Base-by-base conservation (phyloP, 495 filamentous ascomycete genomes). In the Penicillium macrosclerotiorum region DNA sequence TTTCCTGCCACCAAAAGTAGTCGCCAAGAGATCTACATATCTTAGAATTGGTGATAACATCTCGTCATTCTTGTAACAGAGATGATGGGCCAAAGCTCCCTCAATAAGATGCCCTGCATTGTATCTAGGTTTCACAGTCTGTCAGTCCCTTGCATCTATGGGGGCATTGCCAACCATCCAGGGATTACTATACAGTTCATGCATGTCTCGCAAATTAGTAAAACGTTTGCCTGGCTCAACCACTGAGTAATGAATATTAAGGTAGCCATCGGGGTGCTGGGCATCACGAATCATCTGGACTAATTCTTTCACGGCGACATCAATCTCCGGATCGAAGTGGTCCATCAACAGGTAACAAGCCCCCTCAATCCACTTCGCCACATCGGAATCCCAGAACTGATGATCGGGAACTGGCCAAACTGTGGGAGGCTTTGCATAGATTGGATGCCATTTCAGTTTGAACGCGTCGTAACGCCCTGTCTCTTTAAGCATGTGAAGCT, bases 101-200 rank as follows among this genome's bases (percentile, higher is more conserved):
- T 83, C 80, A 23, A 81, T 81, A 13, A 84, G 55, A 52, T 84
- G 80, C 1, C 79, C 80, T 8, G 75, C 74, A 48, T 79, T 79
- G 47, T 80, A 80, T 37, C 77, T 81, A 29, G 7, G 30, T 17
- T 8, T 5, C 7, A 14, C 18, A 40, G 7, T 14, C 11, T 7
- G 0, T 35, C 9, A 36, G 39, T 33, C n/a, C n/a, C n/a, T n/a
- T n/a, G n/a, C n/a, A n/a, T n/a, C n/a, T n/a, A n/a, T n/a, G n/a
- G n/a, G n/a, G n/a, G n/a, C n/a, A n/a, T n/a, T n/a, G n/a, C n/a
- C n/a, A n/a, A n/a, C n/a, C n/a, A n/a, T n/a, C n/a, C n/a, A n/a
- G n/a, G n/a, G n/a, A n/a, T n/a, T n/a, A n/a, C n/a, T n/a, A 56
- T 64, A 81, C 74, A 83, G 46, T 59, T 83, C 80, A 59, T 81